These are phyloP conservation scores for Zygoascus bituminiphila DNA, from an alignment of 805 yeast genomes.

Conservation along the genomic window DNA sequence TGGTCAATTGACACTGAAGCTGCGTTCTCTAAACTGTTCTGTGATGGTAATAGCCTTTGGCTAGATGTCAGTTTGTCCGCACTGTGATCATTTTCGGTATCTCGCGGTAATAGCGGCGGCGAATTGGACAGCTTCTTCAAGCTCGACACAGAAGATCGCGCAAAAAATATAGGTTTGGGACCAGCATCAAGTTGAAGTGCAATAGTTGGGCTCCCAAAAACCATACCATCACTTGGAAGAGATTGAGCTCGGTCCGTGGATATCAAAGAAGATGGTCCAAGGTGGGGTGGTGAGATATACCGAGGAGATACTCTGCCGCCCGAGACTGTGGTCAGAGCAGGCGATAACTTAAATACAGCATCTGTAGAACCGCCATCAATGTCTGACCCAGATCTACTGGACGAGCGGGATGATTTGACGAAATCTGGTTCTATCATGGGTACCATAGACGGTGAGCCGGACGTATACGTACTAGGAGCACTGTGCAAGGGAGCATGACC, in stretches of 20 bases:
- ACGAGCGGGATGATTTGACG: not conserved
- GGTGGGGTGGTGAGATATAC: not conserved
- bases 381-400: not conserved
- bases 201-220: slow-evolving; percentile 1
- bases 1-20: not conserved
- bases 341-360: not conserved
- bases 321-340: not conserved
- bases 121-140: not conserved
- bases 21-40: not conserved
- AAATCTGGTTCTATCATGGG: not conserved
- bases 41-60: not conserved
- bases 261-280: not conserved
- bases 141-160: not conserved
- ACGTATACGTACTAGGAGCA: not conserved
- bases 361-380: not conserved
- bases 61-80: not conserved
- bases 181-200: not conserved
- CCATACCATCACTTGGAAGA: not conserved
- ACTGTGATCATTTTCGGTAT: not conserved
- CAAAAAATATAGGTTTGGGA: not conserved
- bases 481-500: too few relatives aligned
- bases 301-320: not conserved
- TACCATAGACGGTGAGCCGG: not conserved
- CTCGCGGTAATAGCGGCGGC: not conserved
- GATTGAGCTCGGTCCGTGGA: not conserved